phyloP scores from a whole-genome alignment of 2,329 filamentous ascomycete genomes.

The Penicillium sp. region DNA sequence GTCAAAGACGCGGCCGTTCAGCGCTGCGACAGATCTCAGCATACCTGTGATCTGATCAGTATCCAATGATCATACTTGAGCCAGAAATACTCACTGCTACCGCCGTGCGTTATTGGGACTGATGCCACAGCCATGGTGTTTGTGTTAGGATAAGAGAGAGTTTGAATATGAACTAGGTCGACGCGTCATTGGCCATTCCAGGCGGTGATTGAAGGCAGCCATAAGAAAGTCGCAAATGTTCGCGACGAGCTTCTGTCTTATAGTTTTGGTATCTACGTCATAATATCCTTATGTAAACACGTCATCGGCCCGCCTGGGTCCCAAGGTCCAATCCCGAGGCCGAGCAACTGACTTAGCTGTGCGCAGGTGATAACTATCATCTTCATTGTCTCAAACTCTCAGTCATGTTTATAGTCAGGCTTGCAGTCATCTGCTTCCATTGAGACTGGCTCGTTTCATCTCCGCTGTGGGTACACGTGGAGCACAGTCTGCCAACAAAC shows the following conservation, averaged over 20 bases:
- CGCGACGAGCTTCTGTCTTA: background rate
- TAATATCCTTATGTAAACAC: background rate
- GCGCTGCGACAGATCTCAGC: conserved; percentile 11
- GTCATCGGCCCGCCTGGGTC: background rate
- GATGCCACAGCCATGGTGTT: conserved; percentile 1
- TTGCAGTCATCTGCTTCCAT: background rate
- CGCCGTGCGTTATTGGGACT: conserved; percentile 6
- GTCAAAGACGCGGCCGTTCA: conserved; percentile 22
- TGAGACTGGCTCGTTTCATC: background rate
- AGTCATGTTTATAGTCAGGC: background rate
- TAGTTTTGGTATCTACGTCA: background rate
- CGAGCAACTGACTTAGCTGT: background rate
- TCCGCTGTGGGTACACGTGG: background rate
- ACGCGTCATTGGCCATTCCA: background rate
- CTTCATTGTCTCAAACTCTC: no score
- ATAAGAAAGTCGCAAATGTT: background rate
- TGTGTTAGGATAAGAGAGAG: background rate
- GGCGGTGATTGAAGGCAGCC: background rate
- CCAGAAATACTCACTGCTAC: background rate
- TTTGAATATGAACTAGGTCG: background rate
- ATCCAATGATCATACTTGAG: background rate
- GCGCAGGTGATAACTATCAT: background rate
- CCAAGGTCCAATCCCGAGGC: background rate
- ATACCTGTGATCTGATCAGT: conserved; percentile 9
- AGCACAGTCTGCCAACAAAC: background rate